Evolutionary conservation across 202 grass and related monocot species (phyloP).

Genomic region (Zoysia matrella): DNA sequence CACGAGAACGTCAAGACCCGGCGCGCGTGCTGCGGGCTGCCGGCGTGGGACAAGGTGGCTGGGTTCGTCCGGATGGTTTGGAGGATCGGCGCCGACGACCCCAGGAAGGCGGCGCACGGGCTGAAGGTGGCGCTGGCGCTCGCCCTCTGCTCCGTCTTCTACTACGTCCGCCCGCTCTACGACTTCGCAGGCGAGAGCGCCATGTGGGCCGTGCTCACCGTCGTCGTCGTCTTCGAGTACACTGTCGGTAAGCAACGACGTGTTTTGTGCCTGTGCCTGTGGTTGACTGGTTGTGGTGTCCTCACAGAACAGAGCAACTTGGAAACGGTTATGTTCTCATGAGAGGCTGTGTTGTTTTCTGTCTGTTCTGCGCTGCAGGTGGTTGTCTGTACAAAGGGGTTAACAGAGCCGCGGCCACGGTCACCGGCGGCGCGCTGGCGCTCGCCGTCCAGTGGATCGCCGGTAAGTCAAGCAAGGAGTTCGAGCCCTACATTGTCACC

Average conservation of each 20-base stretch:
- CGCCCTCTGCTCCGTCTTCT: conserved; percentile 72
- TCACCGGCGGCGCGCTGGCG: no score
- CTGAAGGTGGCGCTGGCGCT: conserved; percentile 79
- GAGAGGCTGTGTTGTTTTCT: no score
- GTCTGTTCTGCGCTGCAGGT: no score
- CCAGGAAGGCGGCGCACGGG: conserved; percentile 69
- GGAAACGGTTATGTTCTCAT: no score
- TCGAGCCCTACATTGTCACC: conserved; percentile 62
- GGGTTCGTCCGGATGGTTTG: conserved; percentile 57
- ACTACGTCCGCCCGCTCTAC: conserved; percentile 79
- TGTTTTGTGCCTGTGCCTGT: no score
- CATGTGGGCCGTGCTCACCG: conserved; percentile 92
- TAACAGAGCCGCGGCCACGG: no score
- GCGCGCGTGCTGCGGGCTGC: no score
- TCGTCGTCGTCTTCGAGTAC: conserved; percentile 87
- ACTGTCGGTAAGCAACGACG: conserved; percentile 63
- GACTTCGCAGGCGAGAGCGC: conserved; percentile 68
- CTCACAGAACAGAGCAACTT: no score
- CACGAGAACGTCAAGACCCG: background rate
- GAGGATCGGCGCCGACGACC: conserved; percentile 72
- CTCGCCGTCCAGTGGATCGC: no score
- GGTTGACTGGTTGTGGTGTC: no score
- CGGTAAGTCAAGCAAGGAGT: conserved; percentile 52
- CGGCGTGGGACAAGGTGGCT: background rate
- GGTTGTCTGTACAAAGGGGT: no score